Base-by-base conservation (phyloP, 2,329 filamentous ascomycete species). In the Xylaria sp. region DNA sequence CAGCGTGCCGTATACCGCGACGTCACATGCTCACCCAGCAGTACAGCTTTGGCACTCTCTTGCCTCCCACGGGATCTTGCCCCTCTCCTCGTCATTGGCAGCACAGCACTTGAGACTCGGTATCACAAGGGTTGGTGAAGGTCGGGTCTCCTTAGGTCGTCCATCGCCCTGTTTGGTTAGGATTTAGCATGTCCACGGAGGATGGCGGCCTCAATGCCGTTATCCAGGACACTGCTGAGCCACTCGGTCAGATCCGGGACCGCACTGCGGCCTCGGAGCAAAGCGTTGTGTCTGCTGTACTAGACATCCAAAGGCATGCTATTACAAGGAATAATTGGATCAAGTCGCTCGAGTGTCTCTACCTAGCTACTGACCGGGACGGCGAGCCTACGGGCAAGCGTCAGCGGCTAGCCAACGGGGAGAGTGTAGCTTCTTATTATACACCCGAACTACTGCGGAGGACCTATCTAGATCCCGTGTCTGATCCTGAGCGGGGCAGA, bases 331-430 rank as follows among this genome's bases (percentile, higher is more conserved):
- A 71, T 39, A 77, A 74, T 49, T 76, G 74, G 75, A 74, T 77
- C 65, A 76, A 71, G 64, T 75, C 71, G 0, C 73, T 78, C 43
- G 75, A 77, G 56, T 77, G 75, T 61, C 75, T 78, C 56, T 75
- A 72, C 62, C 60, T 73, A 31, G 69, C 70, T 41, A 57, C 64
- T 3, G 60, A 69, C 31, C 54, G 54, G 23, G 67, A 72, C 41
- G n/a, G n/a, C 33, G 72, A 75, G 62, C 74, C 74, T 2, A 71
- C 71, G 25, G 75, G 72, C 48, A 77, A 77, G 60, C 75, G 75
- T 58, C 74, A 72, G 20, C 73, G 74, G 33, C 66, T 76, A 13
- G 62, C 67, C 33, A 64, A 73, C 33, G 75, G 74, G 25, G 62
- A 66, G 43, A 73, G 72, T 60, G 52, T 73, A 41, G 63, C 73